Percentiles rank a stretch among this genome's conserved stretches.
Evolutionary conservation across 768 basidiomycete species (phyloP).

Genomic region (Stropharia rugosoannulata): DNA sequence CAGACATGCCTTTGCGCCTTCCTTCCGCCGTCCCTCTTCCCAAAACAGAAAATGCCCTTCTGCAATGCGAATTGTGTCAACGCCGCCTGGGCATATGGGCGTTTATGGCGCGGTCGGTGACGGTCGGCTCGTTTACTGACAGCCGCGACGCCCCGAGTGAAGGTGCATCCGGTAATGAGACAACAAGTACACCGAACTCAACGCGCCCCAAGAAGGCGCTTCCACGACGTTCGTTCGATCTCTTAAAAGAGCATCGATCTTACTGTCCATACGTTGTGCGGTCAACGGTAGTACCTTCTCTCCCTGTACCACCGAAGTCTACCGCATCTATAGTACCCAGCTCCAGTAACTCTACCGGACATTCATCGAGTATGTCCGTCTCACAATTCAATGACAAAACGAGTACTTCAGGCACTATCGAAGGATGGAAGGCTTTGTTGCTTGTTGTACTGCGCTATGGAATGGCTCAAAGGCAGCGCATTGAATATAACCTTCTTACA

Average conservation of each 20-base stretch:
- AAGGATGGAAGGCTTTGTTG: constrained; percentile 84
- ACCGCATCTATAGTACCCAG: constrained; percentile 17
- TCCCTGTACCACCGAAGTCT: constrained; percentile 35
- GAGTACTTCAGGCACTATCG: constrained; percentile 35
- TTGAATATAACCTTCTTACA: constrained; percentile 29
- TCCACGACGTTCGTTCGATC: constrained; percentile 58
- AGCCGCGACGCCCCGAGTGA: background rate
- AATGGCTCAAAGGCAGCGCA: constrained; percentile 52
- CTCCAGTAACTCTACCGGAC: constrained; percentile 14
- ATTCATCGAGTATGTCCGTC: constrained; percentile 27
- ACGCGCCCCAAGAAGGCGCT: constrained; percentile 27
- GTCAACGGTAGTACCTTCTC: constrained; percentile 62
- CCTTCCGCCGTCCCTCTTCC: constrained; percentile 21
- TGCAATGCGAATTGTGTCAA: constrained; percentile 72
- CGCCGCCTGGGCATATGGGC: constrained; percentile 81
- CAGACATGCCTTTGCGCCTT: constrained; percentile 23
- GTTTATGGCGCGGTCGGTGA: constrained; percentile 40
- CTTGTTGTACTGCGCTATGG: constrained; percentile 67
- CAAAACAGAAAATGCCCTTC: constrained; percentile 48
- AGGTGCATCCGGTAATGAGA: background rate
- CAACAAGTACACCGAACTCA: constrained; percentile 13
- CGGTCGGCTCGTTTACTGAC: constrained; percentile 5
- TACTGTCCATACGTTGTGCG: constrained; percentile 84
- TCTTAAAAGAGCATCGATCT: constrained; percentile 79
- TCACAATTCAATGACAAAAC: constrained; percentile 28